phyloP scores from a whole-genome alignment of 331 rosid genomes.

The Quercus tomentella region DNA sequence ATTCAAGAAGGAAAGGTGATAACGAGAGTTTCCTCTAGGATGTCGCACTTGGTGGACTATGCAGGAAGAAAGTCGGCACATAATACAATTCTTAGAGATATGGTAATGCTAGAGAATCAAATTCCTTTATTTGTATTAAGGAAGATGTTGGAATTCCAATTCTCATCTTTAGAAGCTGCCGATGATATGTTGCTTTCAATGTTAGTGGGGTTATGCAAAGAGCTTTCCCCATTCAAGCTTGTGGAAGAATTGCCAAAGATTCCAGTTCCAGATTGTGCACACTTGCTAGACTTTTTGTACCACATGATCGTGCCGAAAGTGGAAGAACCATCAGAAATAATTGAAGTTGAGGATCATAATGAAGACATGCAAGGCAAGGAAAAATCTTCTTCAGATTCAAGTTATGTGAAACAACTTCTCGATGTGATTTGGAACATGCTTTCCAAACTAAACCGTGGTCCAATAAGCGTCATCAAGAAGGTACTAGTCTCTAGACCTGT shows the following conservation, averaged over 20 bases:
- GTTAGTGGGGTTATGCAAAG: constrained; percentile 50
- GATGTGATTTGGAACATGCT: constrained; percentile 41
- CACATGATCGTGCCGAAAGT: constrained; percentile 41
- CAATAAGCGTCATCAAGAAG: constrained; percentile 32
- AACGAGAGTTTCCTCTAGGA: constrained; percentile 36
- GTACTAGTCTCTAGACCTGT: constrained; percentile 43
- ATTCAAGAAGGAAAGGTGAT: constrained; percentile 30
- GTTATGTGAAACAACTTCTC: constrained; percentile 25
- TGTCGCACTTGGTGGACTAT: constrained; percentile 66
- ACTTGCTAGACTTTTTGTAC: constrained; percentile 65
- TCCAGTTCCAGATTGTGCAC: constrained; percentile 41
- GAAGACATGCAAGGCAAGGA: constrained; percentile 13
- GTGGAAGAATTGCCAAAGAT: constrained; percentile 28
- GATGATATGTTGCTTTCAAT: constrained; percentile 46
- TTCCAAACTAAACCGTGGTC: constrained; percentile 52
- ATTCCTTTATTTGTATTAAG: constrained; percentile 62
- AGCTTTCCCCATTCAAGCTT: constrained; percentile 59
- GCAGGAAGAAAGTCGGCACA: constrained; percentile 55
- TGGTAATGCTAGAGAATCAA: constrained; percentile 78
- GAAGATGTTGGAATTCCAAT: constrained; percentile 44
- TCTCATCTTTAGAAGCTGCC: constrained; percentile 33
- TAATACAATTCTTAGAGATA: constrained; percentile 63
- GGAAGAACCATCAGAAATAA: constrained; percentile 24
- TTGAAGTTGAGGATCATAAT: constrained; percentile 28
- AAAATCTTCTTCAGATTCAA: not conserved